phyloP scores from a whole-genome alignment of 805 yeast species.

The Candida xyloterini region DNA sequence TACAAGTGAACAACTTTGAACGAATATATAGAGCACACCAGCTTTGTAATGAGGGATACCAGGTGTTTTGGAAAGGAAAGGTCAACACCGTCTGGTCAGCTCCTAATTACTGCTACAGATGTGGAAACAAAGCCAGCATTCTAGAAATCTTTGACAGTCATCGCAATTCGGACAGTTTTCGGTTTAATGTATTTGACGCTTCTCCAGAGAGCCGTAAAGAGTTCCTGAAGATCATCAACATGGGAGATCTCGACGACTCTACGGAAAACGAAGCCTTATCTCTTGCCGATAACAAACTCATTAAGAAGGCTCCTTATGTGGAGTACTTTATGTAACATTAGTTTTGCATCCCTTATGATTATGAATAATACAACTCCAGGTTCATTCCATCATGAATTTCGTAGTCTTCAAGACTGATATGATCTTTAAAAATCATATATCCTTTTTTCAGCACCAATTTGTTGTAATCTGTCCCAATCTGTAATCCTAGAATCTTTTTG shows the following conservation, averaged over 20 bases:
- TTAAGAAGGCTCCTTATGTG: slow-evolving; percentile 38
- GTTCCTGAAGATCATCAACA: slow-evolving; percentile 41
- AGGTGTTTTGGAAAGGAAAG: slow-evolving; percentile 83
- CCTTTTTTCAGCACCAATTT: slow-evolving; percentile 80
- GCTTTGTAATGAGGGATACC: slow-evolving; percentile 93
- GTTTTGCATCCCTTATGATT: slow-evolving; percentile 9
- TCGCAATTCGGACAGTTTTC: slow-evolving; percentile 57
- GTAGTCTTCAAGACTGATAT: slow-evolving; percentile 88
- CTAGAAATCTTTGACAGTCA: slow-evolving; percentile 66
- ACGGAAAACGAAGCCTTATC: slow-evolving; percentile 16
- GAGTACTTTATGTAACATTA: slow-evolving; percentile 37
- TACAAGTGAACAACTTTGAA: slow-evolving; percentile 70
- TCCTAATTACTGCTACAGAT: slow-evolving; percentile 94
- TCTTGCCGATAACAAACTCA: slow-evolving; percentile 20
- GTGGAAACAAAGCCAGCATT: slow-evolving; percentile 98
- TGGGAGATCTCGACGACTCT: slow-evolving; percentile 22
- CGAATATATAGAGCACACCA: slow-evolving; percentile 94
- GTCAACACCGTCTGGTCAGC: slow-evolving; percentile 98
- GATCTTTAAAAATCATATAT: slow-evolving; percentile 79
- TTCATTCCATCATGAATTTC: slow-evolving; percentile 89
- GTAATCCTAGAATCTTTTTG: slow-evolving; percentile 77
- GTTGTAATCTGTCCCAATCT: slow-evolving; percentile 71
- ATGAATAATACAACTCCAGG: slow-evolving; percentile 77
- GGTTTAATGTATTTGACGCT: slow-evolving; percentile 92
- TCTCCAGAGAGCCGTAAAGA: slow-evolving; percentile 87